These are phyloP conservation scores for Hypseocharis bilobata DNA, from an alignment of 441 rosid genomes.

Conservation along the genomic window DNA sequence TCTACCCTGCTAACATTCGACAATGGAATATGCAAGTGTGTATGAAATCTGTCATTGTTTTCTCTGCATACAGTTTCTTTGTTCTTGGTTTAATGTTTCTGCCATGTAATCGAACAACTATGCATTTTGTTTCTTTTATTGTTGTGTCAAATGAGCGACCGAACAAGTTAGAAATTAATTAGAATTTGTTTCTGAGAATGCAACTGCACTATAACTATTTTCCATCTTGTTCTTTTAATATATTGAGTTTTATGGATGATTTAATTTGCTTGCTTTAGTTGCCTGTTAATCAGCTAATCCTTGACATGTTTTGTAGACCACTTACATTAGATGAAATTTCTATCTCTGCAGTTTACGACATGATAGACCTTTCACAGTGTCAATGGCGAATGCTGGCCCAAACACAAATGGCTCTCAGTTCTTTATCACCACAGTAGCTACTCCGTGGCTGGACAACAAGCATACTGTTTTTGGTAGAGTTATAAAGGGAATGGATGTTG, in stretches of 20 bases:
- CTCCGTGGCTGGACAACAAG: slow-evolving; percentile 95
- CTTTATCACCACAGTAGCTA: slow-evolving; percentile 90
- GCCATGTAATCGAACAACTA: not conserved
- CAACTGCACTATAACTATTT: too few relatives aligned
- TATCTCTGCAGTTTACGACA: slow-evolving; percentile 63
- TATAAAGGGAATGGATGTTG: slow-evolving; percentile 87
- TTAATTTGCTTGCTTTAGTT: not conserved
- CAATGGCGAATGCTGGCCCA: slow-evolving; percentile 93
- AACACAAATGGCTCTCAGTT: slow-evolving; percentile 90
- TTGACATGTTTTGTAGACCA: not conserved
- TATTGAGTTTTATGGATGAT: too few relatives aligned
- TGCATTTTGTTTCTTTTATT: not conserved
- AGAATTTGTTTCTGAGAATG: too few relatives aligned
- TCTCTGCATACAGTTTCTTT: not conserved
- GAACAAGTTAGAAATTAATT: too few relatives aligned
- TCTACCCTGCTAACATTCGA: not conserved
- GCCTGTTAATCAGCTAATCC: not conserved
- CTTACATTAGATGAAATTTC: slow-evolving; percentile 15
- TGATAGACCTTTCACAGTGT: slow-evolving; percentile 82
- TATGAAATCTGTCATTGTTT: not conserved
- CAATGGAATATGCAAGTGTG: not conserved
- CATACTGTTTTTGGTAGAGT: slow-evolving; percentile 93
- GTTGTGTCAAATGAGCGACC: too few relatives aligned
- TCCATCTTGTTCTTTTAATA: too few relatives aligned
- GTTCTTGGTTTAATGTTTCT: not conserved